These are phyloP conservation scores for Hypsizygus ulmarius DNA, from an alignment of 1,284 basidiomycete genomes.

Conservation along the genomic window DNA sequence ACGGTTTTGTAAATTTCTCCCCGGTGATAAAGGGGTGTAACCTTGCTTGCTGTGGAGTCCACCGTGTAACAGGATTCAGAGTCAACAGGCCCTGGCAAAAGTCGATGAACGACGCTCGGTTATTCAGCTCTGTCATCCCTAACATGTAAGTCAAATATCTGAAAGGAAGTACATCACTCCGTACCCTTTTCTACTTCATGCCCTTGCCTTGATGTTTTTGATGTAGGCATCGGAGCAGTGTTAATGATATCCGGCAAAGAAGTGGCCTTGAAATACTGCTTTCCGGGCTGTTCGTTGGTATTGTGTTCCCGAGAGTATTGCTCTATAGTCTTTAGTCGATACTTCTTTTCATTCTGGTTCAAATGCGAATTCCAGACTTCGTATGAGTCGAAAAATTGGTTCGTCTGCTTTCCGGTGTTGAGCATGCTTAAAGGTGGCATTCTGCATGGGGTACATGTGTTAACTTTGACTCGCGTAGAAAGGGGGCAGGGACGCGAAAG, in stretches of 20 bases:
- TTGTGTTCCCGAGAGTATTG: slow-evolving; percentile 96
- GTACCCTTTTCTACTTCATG: slow-evolving; percentile 92
- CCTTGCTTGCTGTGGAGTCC: slow-evolving; percentile 96
- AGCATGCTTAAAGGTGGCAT: slow-evolving; percentile 92
- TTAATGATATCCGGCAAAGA: slow-evolving; percentile 95
- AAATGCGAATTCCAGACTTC: slow-evolving; percentile 68
- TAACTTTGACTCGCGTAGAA: slow-evolving; percentile 6
- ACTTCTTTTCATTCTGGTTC: slow-evolving; percentile 77
- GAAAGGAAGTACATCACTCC: slow-evolving; percentile 2
- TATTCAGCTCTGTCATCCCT: slow-evolving; percentile 75
- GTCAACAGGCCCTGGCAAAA: slow-evolving; percentile 95
- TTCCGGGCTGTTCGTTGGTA: slow-evolving; percentile 94
- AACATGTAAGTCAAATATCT: slow-evolving; percentile 3
- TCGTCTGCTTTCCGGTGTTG: slow-evolving; percentile 93
- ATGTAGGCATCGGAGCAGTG: slow-evolving; percentile 85
- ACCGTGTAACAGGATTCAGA: slow-evolving; percentile 91
- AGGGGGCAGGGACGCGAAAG: not conserved
- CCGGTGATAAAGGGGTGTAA: slow-evolving; percentile 98
- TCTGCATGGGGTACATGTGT: slow-evolving; percentile 35
- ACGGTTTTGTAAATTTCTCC: slow-evolving; percentile 89
- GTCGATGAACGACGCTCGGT: slow-evolving; percentile 93
- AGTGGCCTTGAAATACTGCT: slow-evolving; percentile 97
- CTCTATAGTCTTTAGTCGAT: slow-evolving; percentile 87
- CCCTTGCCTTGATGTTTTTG: slow-evolving; percentile 73
- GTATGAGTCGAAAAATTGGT: slow-evolving; percentile 89